Evolutionary conservation across 2,329 filamentous ascomycete species (phyloP), one percentile per base, ranked within the genome.

Genomic region (Bisporella sp.): DNA sequence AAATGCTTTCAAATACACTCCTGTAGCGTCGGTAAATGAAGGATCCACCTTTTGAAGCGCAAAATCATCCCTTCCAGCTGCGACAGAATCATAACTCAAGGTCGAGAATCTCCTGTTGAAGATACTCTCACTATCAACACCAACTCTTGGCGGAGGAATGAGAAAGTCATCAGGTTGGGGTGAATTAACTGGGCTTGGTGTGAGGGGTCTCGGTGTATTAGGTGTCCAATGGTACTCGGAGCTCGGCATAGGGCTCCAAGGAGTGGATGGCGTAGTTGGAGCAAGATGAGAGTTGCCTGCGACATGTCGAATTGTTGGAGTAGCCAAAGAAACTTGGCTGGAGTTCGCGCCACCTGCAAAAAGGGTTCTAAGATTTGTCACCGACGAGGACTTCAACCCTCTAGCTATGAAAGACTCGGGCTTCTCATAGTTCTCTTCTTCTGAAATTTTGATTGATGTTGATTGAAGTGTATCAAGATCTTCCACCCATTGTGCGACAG

Each of bases 21-120:
- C 81, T 33, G 73, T 79, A 44, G 76, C 75, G 61, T 85, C 82
- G 5, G 77, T 84, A 67, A 86, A 86, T 68, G 80, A 82, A 2
- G 81, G 82, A 57, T 82, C 80, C 0, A 85, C 78, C 50, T 84
- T 81, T 61, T 85, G 82, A 12, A 84, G 72, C 54, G 78, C 76
- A 61, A 77, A 81, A 59, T 82, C 75, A 48, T 76, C 77, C 61
- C 81, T 81, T 51, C 79, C 78, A 13, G 80, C 78, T 30, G 83
- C 72, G 31, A 85, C 73, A 0, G 52, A 52, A 42, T 53, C 50
- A 21, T 52, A 69, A 31, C 77, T 81, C 30, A 84, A 69, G 3
- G 69, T 68, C 1, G 74, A 77, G 41, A 55, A 46, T 41, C 45
- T 39, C 44, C 42, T 13, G 46, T 41, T 52, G 42, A 28, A 37